Conservation (phyloP, 306 rosid genomes). For the Rosa chinensis region DNA sequence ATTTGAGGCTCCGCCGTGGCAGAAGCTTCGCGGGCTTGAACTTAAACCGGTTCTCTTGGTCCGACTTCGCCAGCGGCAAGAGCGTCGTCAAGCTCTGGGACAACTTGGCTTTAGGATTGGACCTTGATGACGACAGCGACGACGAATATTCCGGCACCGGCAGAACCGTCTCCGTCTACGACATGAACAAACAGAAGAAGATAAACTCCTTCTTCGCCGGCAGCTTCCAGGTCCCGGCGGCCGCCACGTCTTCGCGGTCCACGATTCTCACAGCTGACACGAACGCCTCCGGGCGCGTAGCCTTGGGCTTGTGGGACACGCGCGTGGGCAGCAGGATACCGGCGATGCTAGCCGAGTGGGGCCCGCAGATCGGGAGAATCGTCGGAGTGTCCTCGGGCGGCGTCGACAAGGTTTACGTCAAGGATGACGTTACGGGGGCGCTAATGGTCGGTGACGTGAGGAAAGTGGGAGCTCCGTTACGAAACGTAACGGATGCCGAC, state of each 20-base stretch:
- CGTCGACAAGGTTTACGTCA: slow-evolving; percentile 44
- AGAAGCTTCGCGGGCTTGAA: slow-evolving; percentile 43
- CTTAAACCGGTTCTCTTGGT: slow-evolving; percentile 47
- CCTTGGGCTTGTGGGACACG: slow-evolving; percentile 58
- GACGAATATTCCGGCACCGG: neutral
- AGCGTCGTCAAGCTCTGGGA: slow-evolving; percentile 91
- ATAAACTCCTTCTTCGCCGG: slow-evolving; percentile 15
- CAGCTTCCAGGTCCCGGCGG: slow-evolving; percentile 7
- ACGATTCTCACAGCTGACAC: slow-evolving; percentile 32
- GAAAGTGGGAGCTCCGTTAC: slow-evolving; percentile 45
- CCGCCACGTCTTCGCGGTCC: slow-evolving; percentile 32
- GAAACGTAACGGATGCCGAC: slow-evolving; percentile 34
- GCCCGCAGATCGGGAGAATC: slow-evolving; percentile 40
- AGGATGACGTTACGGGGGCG: slow-evolving; percentile 39
- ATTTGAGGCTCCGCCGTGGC: slow-evolving; percentile 26
- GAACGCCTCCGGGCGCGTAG: slow-evolving; percentile 21
- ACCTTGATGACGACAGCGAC: slow-evolving; percentile 18
- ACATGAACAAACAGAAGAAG: slow-evolving; percentile 26
- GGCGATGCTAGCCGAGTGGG: slow-evolving; percentile 61
- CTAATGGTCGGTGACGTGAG: slow-evolving; percentile 61
- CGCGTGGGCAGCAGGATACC: slow-evolving; percentile 57
- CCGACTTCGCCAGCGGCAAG: slow-evolving; percentile 53
- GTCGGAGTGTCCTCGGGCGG: slow-evolving; percentile 40
- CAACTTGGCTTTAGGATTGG: slow-evolving; percentile 50
- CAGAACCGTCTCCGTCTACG: slow-evolving; percentile 35